Conservation (phyloP, 2,329 filamentous ascomycete genomes). For the Clonostachys byssicola region DNA sequence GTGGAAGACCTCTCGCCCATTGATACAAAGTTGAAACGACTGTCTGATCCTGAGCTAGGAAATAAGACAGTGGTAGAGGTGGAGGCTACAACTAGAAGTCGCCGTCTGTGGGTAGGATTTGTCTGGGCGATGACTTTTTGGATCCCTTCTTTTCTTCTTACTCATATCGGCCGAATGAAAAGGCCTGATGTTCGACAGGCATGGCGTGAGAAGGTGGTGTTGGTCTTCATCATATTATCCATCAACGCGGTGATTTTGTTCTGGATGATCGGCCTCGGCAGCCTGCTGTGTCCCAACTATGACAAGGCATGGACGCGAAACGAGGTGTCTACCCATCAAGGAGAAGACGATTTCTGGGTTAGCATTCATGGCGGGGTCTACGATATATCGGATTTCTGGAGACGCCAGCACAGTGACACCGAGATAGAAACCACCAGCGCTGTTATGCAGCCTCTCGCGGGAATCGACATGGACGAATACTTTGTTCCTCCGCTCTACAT, state of each 20-base stretch:
- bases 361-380: conserved; percentile 86
- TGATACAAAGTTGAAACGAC: conserved; percentile 63
- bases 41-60: conserved; percentile 73
- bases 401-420: conserved; percentile 74
- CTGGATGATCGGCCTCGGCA: conserved; percentile 86
- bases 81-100: conserved; percentile 54
- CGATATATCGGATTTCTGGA: conserved; percentile 88
- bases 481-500: conserved; percentile 74
- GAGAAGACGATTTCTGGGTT: conserved; percentile 78
- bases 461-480: conserved; percentile 76
- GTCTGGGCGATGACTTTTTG: conserved; percentile 90
- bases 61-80: conserved; percentile 74
- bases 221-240: conserved; percentile 75
- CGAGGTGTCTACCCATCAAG: conserved; percentile 68
- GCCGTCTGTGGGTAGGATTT: conserved; percentile 75
- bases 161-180: conserved; percentile 89
- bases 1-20: conserved; percentile 45
- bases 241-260: conserved; percentile 82
- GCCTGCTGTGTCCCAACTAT: conserved; percentile 81
- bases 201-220: conserved; percentile 90
- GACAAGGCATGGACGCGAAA: conserved; percentile 80
- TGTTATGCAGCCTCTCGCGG: conserved; percentile 74
- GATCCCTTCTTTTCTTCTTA: conserved; percentile 83
- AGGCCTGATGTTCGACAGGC: conserved; percentile 94
- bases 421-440: conserved; percentile 53